phyloP scores from a whole-genome alignment of 2,329 filamentous ascomycete genomes.

The Hymenoscyphus linearis region DNA sequence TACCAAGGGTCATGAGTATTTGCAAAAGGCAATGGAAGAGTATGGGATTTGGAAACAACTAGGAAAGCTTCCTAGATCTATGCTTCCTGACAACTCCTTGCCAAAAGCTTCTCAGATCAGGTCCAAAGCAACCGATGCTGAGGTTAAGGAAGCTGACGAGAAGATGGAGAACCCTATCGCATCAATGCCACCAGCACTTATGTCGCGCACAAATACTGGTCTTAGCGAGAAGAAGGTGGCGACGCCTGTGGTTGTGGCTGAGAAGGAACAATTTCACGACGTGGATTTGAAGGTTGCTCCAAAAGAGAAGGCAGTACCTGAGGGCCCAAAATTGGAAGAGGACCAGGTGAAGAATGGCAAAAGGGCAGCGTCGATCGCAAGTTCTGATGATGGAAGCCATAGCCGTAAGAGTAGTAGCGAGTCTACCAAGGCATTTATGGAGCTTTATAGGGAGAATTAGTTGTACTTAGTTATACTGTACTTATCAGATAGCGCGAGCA shows the following conservation, averaged over 20 bases:
- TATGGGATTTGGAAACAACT: slow-evolving; percentile 23
- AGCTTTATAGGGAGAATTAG: slow-evolving; percentile 5
- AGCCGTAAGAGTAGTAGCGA: neutral
- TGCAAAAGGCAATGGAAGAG: slow-evolving; percentile 13
- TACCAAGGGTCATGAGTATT: slow-evolving; percentile 10
- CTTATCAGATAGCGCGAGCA: neutral
- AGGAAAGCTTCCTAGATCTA: slow-evolving; percentile 18
- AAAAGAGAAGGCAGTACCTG: neutral
- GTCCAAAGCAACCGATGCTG: neutral
- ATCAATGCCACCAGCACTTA: neutral
- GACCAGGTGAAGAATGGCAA: slow-evolving; percentile 5
- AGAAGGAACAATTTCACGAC: slow-evolving; percentile 5
- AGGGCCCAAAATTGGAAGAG: neutral
- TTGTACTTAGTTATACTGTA: neutral
- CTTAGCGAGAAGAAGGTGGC: neutral
- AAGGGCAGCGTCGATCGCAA: neutral
- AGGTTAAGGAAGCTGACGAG: neutral
- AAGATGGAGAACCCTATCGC: neutral
- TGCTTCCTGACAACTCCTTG: slow-evolving; percentile 15
- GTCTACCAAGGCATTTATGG: slow-evolving; percentile 1
- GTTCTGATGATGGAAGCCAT: neutral
- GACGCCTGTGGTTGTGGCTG: neutral
- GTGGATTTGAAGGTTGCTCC: slow-evolving; percentile 5
- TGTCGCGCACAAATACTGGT: neutral
- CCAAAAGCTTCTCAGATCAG: slow-evolving; percentile 5